phyloP scores from a whole-genome alignment of 306 rosid genomes.

The Dryas octopetala region DNA sequence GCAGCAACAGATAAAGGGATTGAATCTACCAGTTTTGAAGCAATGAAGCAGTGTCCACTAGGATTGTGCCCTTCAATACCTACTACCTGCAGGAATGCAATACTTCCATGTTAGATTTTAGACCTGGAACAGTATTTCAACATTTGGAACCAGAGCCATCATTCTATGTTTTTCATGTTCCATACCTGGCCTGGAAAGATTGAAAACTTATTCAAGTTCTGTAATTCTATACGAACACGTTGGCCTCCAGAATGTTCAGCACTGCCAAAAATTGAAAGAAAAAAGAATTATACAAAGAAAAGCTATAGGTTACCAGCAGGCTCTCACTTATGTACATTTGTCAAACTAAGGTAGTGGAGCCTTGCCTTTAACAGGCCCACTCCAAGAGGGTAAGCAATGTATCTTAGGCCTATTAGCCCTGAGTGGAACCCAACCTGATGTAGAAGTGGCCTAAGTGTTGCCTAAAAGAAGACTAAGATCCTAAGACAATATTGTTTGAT shows the following conservation, averaged over 20 bases:
- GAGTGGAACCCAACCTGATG: not conserved
- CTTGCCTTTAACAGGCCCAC: constrained; percentile 13
- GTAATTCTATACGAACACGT: constrained; percentile 82
- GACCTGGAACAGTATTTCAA: constrained; percentile 13
- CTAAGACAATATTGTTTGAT: not conserved
- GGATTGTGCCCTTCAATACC: constrained; percentile 94
- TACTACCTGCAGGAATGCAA: constrained; percentile 60
- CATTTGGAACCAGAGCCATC: constrained; percentile 17
- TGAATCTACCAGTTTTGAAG: constrained; percentile 75
- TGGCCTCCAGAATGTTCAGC: constrained; percentile 87
- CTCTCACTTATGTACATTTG: not conserved
- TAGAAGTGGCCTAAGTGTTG: not conserved
- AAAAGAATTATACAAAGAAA: constrained; percentile 19
- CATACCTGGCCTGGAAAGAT: constrained; percentile 96
- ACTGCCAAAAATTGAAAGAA: constrained; percentile 39
- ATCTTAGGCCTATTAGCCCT: not conserved
- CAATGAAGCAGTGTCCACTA: constrained; percentile 93
- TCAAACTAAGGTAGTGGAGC: constrained; percentile 1
- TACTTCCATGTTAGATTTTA: constrained; percentile 23
- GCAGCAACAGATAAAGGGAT: constrained; percentile 43
- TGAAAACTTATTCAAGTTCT: constrained; percentile 64
- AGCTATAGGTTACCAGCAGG: constrained; percentile 4
- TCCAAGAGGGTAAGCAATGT: not conserved
- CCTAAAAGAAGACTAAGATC: not conserved
- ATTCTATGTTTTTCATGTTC: constrained; percentile 14